Percentiles rank a stretch among this genome's conserved stretches.
phyloP scores from a whole-genome alignment of 2,329 filamentous ascomycete species.

The Balansia obtecta region DNA sequence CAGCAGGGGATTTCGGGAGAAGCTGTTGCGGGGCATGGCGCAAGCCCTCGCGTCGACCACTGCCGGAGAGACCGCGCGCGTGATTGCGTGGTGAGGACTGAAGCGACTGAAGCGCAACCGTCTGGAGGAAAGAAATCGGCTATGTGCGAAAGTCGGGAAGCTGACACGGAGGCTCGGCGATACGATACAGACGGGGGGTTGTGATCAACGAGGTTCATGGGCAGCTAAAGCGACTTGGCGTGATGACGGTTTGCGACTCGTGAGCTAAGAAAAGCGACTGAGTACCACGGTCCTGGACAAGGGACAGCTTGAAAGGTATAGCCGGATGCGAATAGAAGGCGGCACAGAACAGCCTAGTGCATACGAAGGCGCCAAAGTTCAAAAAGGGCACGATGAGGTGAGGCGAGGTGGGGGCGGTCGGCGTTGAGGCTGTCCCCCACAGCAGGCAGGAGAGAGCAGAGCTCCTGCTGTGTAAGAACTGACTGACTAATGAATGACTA shows the following conservation, averaged over 20 bases:
- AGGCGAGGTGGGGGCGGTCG: not conserved
- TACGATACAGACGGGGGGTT: not conserved
- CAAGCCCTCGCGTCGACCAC: slow-evolving; percentile 1
- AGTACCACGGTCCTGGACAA: not conserved
- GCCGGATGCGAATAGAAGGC: not conserved
- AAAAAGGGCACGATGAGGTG: not conserved
- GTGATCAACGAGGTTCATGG: not conserved
- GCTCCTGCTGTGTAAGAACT: too few species aligned
- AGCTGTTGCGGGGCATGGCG: slow-evolving; percentile 33
- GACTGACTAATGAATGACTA: too few species aligned
- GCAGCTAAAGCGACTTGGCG: not conserved
- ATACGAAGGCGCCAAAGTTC: not conserved
- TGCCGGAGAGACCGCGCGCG: not conserved
- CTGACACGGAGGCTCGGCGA: not conserved
- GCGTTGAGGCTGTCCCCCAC: not conserved
- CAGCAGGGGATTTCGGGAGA: slow-evolving; percentile 46
- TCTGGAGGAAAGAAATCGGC: not conserved
- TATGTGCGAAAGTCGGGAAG: not conserved
- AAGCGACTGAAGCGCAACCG: not conserved
- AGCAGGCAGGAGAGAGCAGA: too few species aligned
- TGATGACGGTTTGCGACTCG: not conserved
- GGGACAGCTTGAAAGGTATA: not conserved
- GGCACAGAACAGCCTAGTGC: not conserved
- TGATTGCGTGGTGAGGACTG: not conserved
- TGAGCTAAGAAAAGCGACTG: not conserved